Conservation (phyloP, 2,329 filamentous ascomycete genomes). For the Aspergillus carbonarius region DNA sequence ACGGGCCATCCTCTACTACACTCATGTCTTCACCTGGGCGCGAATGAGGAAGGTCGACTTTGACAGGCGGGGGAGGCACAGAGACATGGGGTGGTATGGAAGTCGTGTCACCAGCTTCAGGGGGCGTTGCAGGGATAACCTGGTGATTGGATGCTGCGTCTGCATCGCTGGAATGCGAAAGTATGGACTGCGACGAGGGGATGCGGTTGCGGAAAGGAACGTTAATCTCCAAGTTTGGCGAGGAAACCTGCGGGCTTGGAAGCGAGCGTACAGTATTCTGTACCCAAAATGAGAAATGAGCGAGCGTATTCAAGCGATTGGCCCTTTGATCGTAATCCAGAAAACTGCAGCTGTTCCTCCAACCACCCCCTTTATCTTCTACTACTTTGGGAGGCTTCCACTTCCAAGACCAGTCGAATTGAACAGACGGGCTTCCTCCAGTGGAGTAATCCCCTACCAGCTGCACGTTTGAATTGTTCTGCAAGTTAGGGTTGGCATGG, state of each 20-base stretch:
- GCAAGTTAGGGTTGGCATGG: conserved; percentile 92
- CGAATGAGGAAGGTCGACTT: conserved; percentile 83
- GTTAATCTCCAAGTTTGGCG: conserved; percentile 69
- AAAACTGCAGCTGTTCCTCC: conserved; percentile 96
- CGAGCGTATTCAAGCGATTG: conserved; percentile 82
- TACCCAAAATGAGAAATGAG: conserved; percentile 94
- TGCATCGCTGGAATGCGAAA: conserved; percentile 74
- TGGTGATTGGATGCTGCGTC: conserved; percentile 52
- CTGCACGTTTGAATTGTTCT: conserved; percentile 95
- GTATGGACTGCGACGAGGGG: conserved; percentile 82
- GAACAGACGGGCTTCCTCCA: conserved; percentile 74
- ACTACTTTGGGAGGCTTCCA: conserved; percentile 83
- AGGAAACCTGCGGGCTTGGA: conserved; percentile 62
- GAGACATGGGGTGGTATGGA: conserved; percentile 24
- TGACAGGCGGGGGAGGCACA: conserved; percentile 54
- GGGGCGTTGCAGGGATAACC: conserved; percentile 29
- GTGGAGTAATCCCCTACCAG: conserved; percentile 91
- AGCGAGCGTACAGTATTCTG: conserved; percentile 57
- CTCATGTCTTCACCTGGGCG: conserved; percentile 83
- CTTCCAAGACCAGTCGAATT: conserved; percentile 95
- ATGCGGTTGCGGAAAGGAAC: conserved; percentile 76
- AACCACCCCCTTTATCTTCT: conserved; percentile 85
- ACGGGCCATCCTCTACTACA: conserved; percentile 83
- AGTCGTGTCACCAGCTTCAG: conserved; percentile 29
- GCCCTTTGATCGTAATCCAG: conserved; percentile 95